Conservation (phyloP, 768 basidiomycete species). For the Mycena floridula region DNA sequence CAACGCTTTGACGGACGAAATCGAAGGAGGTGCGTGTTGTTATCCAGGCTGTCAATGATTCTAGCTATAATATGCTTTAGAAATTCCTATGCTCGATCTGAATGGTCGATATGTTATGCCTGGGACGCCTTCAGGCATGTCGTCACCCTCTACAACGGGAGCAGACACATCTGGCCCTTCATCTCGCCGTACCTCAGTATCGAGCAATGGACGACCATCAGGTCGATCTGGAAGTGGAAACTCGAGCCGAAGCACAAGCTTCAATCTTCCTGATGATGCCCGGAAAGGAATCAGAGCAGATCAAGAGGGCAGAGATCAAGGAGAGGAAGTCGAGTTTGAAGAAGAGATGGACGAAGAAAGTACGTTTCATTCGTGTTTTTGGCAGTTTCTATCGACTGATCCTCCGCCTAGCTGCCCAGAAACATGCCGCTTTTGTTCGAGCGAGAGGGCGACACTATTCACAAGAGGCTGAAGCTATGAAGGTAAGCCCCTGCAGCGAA, state of each 20-base stretch:
- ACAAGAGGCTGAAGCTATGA: constrained; percentile 91
- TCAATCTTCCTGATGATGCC: constrained; percentile 70
- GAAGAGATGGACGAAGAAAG: constrained; percentile 91
- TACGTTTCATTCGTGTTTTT: constrained; percentile 26
- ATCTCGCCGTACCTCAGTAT: constrained; percentile 70
- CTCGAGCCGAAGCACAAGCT: constrained; percentile 78
- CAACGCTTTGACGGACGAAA: constrained; percentile 76
- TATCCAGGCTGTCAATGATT: constrained; percentile 4
- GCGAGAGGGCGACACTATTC: constrained; percentile 84
- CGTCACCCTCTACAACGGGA: constrained; percentile 50
- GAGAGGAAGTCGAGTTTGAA: constrained; percentile 65
- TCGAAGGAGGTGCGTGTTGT: constrained; percentile 72
- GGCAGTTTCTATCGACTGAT: constrained; percentile 1
- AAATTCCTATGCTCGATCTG: constrained; percentile 79
- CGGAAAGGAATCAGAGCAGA: constrained; percentile 51
- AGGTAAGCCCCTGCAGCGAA: constrained; percentile 43
- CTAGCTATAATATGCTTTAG: constrained; percentile 30
- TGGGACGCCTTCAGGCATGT: constrained; percentile 27
- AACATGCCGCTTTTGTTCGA: constrained; percentile 76
- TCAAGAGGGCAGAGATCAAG: constrained; percentile 41
- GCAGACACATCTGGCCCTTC: constrained; percentile 61
- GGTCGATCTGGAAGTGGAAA: constrained; percentile 55
- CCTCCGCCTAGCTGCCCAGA: constrained; percentile 56
- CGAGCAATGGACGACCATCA: constrained; percentile 51
- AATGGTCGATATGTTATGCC: constrained; percentile 33